Conservation (phyloP, 2,329 filamentous ascomycete species). For the Eutypa lata region DNA sequence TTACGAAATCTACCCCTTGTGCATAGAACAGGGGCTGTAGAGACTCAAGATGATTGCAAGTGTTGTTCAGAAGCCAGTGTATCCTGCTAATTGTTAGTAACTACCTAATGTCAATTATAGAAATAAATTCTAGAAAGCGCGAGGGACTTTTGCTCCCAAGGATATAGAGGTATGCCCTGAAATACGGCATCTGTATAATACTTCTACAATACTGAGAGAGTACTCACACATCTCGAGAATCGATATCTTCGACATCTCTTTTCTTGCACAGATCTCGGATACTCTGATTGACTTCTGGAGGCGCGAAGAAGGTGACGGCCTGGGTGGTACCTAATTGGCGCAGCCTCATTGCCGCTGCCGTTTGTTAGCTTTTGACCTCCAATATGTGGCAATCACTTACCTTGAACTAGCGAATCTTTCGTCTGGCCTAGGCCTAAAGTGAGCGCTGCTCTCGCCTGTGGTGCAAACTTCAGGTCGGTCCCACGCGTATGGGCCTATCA, state of each 20-base stretch:
- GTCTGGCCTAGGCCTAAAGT: constrained; percentile 55
- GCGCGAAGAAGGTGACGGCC: constrained; percentile 44
- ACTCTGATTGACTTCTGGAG: constrained; percentile 58
- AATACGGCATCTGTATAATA: too few relatives aligned
- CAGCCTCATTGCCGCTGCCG: constrained; percentile 61
- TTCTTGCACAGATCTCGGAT: constrained; percentile 48
- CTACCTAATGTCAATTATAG: not conserved
- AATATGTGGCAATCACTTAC: constrained; percentile 27
- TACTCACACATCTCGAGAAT: constrained; percentile 45
- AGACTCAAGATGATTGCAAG: constrained; percentile 58
- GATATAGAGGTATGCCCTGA: too few relatives aligned
- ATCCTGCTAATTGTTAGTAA: constrained; percentile 29
- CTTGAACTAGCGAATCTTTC: constrained; percentile 61
- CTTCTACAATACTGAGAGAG: not conserved
- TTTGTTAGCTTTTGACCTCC: constrained; percentile 3
- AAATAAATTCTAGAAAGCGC: not conserved
- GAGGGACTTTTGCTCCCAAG: too few relatives aligned
- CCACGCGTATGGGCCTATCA: constrained; percentile 53
- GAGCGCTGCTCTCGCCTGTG: constrained; percentile 44
- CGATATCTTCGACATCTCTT: constrained; percentile 18
- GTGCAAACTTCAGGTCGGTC: constrained; percentile 55
- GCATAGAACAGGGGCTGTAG: constrained; percentile 55
- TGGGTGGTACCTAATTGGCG: constrained; percentile 56
- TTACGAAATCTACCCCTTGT: constrained; percentile 54
- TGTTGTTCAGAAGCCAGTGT: constrained; percentile 61